Evolutionary conservation across 306 rosid species (phyloP), one percentile per base, ranked within the genome.

Genomic region (Spatholobus suberectus): DNA sequence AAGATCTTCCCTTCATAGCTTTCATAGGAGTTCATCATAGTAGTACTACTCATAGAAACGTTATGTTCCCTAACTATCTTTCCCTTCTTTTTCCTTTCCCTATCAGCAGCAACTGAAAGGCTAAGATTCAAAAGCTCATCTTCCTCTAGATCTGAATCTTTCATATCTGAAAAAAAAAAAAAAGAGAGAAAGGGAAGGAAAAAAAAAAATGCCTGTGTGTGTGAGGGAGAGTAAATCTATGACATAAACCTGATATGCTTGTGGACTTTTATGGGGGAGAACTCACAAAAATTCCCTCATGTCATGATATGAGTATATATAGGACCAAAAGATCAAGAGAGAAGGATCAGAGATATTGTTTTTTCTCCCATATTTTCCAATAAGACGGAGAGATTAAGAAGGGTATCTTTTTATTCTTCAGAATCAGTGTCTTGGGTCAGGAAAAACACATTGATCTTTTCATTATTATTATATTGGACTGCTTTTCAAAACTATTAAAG

Each of bases 111-210:
- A 49, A 89, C 90, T 27, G 92, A 88, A 17, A 93, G 97, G 90
- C 88, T 93, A 9, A 93, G 97, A 84, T 86, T 91, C 86, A 93
- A 84, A 75, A 90, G 84, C 90, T 90, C 89, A 21, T 89, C 95
- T 57, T 89, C 90, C 13, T 90, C 90, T 61, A 88, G 79, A 83
- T 84, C 86, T 61, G 89, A 81, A 83, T 84, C 86, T 86, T 89
- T 93, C 96, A 92, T 92, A 47, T 55, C 81, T 79, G 61, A 54
- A 73, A 66, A 41, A 58, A 73, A 66, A 41, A 58, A 37, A 21
- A 38, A 24, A 66, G 26, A 66, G 68, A 55, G n/a, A 26, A 44
- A 72, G 43, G 46, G 72, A 58, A 29, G 20, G 40, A 40, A 75
- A 20, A 52, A 32, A 54, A 27, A 17, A 34, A n/a, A 10, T 20